Percentiles rank a stretch among this genome's conserved stretches.
These are phyloP conservation scores for Cladobotryum mycophilum DNA, from an alignment of 2,329 filamentous ascomycete genomes.

Conservation along the genomic window DNA sequence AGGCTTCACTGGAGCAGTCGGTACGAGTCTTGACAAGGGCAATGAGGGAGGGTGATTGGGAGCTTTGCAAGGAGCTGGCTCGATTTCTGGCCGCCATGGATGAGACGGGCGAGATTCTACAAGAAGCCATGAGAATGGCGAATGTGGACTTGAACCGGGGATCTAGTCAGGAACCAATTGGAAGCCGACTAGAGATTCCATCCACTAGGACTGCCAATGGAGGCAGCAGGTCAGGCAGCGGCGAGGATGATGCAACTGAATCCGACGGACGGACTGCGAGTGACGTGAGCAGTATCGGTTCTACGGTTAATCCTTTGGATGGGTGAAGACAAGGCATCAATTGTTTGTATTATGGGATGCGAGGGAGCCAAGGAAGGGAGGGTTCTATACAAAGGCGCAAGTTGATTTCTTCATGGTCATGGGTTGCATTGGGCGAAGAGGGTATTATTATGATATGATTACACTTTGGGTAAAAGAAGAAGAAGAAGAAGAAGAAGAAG, in stretches of 20 bases:
- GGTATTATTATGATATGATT: neutral
- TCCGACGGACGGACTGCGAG: slow-evolving; percentile 33
- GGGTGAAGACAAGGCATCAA: neutral
- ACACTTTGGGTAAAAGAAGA: neutral
- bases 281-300: slow-evolving; percentile 32
- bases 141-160: slow-evolving; percentile 34
- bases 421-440: neutral
- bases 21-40: slow-evolving; percentile 76
- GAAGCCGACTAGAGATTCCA: slow-evolving; percentile 28
- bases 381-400: neutral
- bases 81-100: slow-evolving; percentile 93
- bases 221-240: slow-evolving; percentile 21
- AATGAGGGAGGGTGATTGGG: slow-evolving; percentile 84
- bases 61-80: slow-evolving; percentile 89
- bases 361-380: neutral
- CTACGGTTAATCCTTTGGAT: slow-evolving; percentile 23
- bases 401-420: neutral
- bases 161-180: slow-evolving; percentile 19
- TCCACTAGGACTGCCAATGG: slow-evolving; percentile 24
- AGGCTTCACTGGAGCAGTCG: slow-evolving; percentile 66
- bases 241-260: slow-evolving; percentile 29
- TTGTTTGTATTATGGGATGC: neutral
- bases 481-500: too few species aligned
- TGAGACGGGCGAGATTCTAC: slow-evolving; percentile 72
- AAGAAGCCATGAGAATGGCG: slow-evolving; percentile 62